These are phyloP conservation scores for Anisodus tanguticus DNA, from an alignment of 257 asterid genomes.

Conservation along the genomic window DNA sequence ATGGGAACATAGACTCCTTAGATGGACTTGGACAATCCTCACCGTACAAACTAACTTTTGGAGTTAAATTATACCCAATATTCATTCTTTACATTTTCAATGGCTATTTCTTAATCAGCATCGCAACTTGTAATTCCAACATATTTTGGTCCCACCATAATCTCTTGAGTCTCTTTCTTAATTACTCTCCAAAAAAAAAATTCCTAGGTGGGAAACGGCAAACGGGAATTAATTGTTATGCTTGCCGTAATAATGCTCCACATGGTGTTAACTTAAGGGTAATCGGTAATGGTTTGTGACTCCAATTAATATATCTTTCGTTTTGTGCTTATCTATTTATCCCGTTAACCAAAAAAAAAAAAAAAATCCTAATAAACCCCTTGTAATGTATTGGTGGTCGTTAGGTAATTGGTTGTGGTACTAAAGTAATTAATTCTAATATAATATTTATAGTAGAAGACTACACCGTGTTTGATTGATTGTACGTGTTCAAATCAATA, in stretches of 20 bases:
- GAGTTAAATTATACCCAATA: too few species aligned
- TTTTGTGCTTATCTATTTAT: background rate
- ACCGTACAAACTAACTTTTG: too few species aligned
- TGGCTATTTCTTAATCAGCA: background rate
- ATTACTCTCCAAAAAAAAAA: background rate
- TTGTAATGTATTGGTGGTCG: background rate
- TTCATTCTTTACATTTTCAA: background rate
- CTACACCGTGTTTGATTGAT: too few species aligned
- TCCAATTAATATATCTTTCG: background rate
- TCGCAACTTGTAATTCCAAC: conserved; percentile 32
- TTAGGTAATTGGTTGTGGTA: background rate
- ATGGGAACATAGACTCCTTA: too few species aligned
- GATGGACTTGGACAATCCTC: too few species aligned
- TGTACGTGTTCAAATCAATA: too few species aligned
- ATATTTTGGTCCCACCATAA: conserved; percentile 32
- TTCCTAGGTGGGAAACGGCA: background rate
- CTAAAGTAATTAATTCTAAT: too few species aligned
- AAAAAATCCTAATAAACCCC: background rate
- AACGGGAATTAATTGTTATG: background rate
- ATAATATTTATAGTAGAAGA: too few species aligned
- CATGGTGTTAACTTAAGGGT: background rate
- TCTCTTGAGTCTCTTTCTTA: background rate
- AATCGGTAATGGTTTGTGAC: conserved; percentile 6
- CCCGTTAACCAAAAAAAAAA: background rate
- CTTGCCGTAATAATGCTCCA: background rate